Percentiles rank a stretch among this genome's conserved stretches.
These are phyloP conservation scores for Scedosporium apiospermum DNA, from an alignment of 2,329 filamentous ascomycete species.

Conservation along the genomic window DNA sequence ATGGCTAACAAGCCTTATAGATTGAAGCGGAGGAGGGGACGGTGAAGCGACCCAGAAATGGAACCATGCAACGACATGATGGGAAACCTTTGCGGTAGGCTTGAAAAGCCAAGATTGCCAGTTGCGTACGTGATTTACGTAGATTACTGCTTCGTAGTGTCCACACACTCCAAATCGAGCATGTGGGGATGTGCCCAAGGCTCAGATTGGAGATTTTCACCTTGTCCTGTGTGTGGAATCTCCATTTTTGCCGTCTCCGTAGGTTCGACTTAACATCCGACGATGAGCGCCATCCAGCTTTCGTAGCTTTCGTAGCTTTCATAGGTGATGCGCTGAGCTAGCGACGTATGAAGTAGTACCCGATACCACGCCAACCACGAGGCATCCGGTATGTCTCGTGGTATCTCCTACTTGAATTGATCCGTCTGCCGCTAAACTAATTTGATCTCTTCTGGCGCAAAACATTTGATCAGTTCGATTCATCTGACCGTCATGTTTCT, in stretches of 20 bases:
- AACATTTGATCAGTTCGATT: neutral
- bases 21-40: neutral
- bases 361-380: neutral
- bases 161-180: no score
- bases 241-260: no score
- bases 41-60: neutral
- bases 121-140: no score
- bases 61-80: neutral
- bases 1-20: neutral
- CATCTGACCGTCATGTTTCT: neutral
- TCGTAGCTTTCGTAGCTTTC: no score
- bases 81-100: neutral
- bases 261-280: no score
- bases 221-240: no score
- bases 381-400: neutral
- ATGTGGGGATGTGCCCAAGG: no score
- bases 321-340: no score
- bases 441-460: neutral
- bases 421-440: neutral
- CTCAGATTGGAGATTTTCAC: no score
- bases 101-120: neutral
- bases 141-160: no score
- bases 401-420: neutral
- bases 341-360: neutral
- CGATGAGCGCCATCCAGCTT: no score